Conservation (phyloP, 768 basidiomycete species). For the Dictyophora rubrovolvata region DNA sequence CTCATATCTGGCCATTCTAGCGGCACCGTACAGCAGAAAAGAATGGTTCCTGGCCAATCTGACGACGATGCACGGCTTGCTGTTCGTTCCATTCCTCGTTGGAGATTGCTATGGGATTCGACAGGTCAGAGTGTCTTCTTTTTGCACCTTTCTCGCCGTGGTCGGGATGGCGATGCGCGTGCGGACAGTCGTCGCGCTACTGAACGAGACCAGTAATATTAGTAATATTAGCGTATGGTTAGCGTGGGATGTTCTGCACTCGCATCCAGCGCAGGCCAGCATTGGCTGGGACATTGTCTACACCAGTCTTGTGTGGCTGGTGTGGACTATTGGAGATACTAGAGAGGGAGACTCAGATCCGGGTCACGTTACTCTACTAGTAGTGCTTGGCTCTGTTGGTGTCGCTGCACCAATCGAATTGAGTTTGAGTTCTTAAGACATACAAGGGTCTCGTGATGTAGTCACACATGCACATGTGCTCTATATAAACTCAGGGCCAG, state of each 20-base stretch:
- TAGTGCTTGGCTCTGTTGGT: too few relatives aligned
- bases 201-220: too few relatives aligned
- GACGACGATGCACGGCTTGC: constrained; percentile 47
- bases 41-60: constrained; percentile 48
- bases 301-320: constrained; percentile 24
- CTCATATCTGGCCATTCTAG: constrained; percentile 34
- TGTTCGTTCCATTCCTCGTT: constrained; percentile 41
- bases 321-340: not conserved
- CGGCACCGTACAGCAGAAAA: constrained; percentile 35
- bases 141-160: constrained; percentile 30
- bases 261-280: constrained; percentile 52
- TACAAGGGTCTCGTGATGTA: too few relatives aligned
- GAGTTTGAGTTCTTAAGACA: too few relatives aligned
- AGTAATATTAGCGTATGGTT: too few relatives aligned
- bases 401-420: too few relatives aligned
- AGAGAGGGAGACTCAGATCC: too few relatives aligned
- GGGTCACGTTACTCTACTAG: too few relatives aligned
- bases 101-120: constrained; percentile 9
- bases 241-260: constrained; percentile 30
- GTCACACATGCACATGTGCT: too few relatives aligned
- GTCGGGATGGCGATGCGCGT: constrained; percentile 26
- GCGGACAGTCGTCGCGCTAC: too few relatives aligned
- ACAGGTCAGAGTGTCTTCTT: constrained; percentile 19
- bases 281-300: constrained; percentile 60
- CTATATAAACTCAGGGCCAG: too few relatives aligned